A percentile compares a stretch with the other conserved stretches of the same genome.
phyloP scores from a whole-genome alignment of 164 flowering plant genomes.

The Akebia trifoliata region DNA sequence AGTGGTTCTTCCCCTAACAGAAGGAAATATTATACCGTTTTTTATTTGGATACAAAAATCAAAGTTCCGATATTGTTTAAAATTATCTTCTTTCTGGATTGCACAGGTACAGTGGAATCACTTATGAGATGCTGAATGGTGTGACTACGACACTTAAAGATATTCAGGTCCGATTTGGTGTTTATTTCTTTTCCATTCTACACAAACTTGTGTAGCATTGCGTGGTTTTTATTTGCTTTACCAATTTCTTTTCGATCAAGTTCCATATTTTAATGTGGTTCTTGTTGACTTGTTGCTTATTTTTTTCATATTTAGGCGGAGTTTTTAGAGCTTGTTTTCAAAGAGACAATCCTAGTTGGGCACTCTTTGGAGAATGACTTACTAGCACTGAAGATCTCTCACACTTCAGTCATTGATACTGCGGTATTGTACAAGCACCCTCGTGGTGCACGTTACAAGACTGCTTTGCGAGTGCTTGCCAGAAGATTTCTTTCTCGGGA shows the following conservation, averaged over 20 bases:
- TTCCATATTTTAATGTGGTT: slow-evolving; percentile 6
- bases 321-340: slow-evolving; percentile 74
- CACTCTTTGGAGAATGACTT: slow-evolving; percentile 98
- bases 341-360: slow-evolving; percentile 88
- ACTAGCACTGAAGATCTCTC: slow-evolving; percentile 74
- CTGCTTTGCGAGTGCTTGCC: slow-evolving; percentile 77
- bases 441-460: slow-evolving; percentile 66
- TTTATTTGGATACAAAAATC: too few species aligned
- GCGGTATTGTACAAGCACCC: slow-evolving; percentile 81
- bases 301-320: slow-evolving; percentile 54
- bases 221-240: not conserved
- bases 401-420: slow-evolving; percentile 81
- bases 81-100: not conserved
- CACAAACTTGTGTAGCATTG: not conserved
- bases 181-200: slow-evolving; percentile 1
- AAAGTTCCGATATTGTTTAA: too few species aligned
- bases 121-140: slow-evolving; percentile 76
- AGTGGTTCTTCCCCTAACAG: too few species aligned
- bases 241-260: not conserved
- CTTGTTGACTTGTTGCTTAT: slow-evolving; percentile 17
- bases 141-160: slow-evolving; percentile 79
- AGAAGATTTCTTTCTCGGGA: slow-evolving; percentile 69
- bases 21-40: too few species aligned
- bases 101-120: slow-evolving; percentile 94
- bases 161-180: slow-evolving; percentile 57